Conservation (phyloP, 108 stramenopile genomes). For the Skeletonema costatum region DNA sequence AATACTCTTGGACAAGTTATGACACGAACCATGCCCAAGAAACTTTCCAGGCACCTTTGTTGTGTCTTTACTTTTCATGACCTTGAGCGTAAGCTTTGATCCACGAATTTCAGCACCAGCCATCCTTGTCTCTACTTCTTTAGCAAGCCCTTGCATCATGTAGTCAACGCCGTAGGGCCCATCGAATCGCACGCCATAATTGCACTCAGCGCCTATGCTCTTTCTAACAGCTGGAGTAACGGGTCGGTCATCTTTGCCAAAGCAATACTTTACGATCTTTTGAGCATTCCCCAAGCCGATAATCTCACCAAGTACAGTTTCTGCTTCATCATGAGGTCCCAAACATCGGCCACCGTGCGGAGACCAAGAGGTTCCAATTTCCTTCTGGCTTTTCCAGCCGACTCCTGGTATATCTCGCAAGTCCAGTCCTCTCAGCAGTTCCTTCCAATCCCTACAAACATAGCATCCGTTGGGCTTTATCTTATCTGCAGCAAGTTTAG, state of each 20-base stretch:
- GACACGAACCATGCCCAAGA: constrained; percentile 88
- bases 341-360: constrained; percentile 77
- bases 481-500: constrained; percentile 88
- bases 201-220: constrained; percentile 95
- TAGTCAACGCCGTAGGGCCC: constrained; percentile 80
- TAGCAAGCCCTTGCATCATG: constrained; percentile 78
- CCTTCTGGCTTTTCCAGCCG: constrained; percentile 68
- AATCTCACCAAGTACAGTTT: constrained; percentile 55
- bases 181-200: constrained; percentile 93
- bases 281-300: constrained; percentile 73
- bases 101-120: constrained; percentile 61
- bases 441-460: constrained; percentile 67
- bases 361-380: constrained; percentile 66
- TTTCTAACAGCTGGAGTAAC: constrained; percentile 79
- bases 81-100: constrained; percentile 77
- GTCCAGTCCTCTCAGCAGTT: constrained; percentile 60
- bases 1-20: constrained; percentile 70
- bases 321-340: constrained; percentile 71
- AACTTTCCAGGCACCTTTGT: constrained; percentile 77
- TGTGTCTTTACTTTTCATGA: constrained; percentile 83
- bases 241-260: constrained; percentile 85
- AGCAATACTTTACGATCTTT: constrained; percentile 72
- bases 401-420: constrained; percentile 89
- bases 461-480: constrained; percentile 88
- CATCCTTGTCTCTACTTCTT: constrained; percentile 87